These are phyloP conservation scores for Galerina sulciceps DNA, from an alignment of 768 basidiomycete species.

Conservation along the genomic window DNA sequence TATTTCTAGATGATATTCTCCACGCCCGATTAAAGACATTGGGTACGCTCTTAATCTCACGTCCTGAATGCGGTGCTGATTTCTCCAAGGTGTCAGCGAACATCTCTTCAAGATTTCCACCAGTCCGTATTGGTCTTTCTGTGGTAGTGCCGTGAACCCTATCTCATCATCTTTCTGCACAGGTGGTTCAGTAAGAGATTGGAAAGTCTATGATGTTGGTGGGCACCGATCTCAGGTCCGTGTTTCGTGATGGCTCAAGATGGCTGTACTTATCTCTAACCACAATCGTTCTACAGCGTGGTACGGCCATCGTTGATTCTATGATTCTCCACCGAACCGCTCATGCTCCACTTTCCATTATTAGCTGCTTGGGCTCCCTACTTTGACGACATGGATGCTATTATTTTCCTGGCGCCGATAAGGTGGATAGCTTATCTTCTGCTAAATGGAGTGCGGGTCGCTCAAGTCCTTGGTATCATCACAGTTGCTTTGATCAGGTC, in stretches of 20 bases:
- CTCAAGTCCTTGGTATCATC: constrained; percentile 1
- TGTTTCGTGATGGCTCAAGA: constrained; percentile 11
- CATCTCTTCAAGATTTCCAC: constrained; percentile 65
- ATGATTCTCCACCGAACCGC: neutral
- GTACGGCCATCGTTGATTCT: constrained; percentile 12
- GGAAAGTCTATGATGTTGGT: constrained; percentile 58
- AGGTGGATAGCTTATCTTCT: constrained; percentile 36
- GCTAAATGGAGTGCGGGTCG: neutral
- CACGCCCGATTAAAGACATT: constrained; percentile 70
- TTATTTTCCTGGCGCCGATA: constrained; percentile 74
- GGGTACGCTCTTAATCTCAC: constrained; percentile 23
- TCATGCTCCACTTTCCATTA: constrained; percentile 7
- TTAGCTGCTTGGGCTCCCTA: constrained; percentile 62
- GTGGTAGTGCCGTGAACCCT: neutral
- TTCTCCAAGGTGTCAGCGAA: constrained; percentile 62
- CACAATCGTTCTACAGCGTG: constrained; percentile 30
- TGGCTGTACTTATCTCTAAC: constrained; percentile 4
- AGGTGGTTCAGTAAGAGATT: constrained; percentile 31
- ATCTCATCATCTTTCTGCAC: neutral
- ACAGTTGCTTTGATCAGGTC: constrained; percentile 68
- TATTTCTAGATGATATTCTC: constrained; percentile 64
- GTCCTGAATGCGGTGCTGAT: neutral
- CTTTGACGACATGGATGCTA: constrained; percentile 74
- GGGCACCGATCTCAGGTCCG: constrained; percentile 70
- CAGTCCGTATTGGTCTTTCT: constrained; percentile 33